Evolutionary conservation across 352 stramenopile species (phyloP).

Genomic region (Phytophthora colocasiae): DNA sequence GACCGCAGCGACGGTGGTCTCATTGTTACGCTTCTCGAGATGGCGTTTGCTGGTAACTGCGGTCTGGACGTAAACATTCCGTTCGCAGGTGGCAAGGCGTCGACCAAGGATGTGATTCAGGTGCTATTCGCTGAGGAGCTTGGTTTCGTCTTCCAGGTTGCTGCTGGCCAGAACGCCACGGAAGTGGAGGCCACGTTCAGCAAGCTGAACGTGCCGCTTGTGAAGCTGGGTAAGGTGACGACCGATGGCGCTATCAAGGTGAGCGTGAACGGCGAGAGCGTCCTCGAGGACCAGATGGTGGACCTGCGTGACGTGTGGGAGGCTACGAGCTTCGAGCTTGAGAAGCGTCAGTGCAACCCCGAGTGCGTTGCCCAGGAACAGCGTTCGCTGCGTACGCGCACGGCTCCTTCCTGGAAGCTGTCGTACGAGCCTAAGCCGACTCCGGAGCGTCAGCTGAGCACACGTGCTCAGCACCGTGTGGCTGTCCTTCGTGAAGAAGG

Average conservation of each 20-base stretch:
- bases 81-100: constrained; percentile 40
- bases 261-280: constrained; percentile 84
- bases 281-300: constrained; percentile 77
- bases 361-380: constrained; percentile 96
- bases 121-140: constrained; percentile 98
- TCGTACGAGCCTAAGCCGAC: constrained; percentile 90
- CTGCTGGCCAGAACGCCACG: constrained; percentile 50
- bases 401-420: constrained; percentile 89
- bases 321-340: constrained; percentile 98
- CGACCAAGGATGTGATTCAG: constrained; percentile 69
- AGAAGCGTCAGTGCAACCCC: constrained; percentile 97
- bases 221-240: constrained; percentile 92
- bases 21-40: constrained; percentile 96
- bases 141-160: constrained; percentile 97
- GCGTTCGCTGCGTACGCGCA: constrained; percentile 87
- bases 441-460: constrained; percentile 81
- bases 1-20: constrained; percentile 99
- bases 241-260: constrained; percentile 91
- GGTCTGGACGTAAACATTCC: constrained; percentile 94
- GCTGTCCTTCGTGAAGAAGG: constrained; percentile 98
- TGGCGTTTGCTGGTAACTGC: constrained; percentile 99
- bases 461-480: constrained; percentile 92
- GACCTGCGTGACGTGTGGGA: constrained; percentile 98
- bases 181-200: constrained; percentile 91
- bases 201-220: constrained; percentile 79